Evolutionary conservation across 495 filamentous ascomycete species (phyloP), one percentile per base, ranked within the genome.

Genomic region (Cetradonia linearis): DNA sequence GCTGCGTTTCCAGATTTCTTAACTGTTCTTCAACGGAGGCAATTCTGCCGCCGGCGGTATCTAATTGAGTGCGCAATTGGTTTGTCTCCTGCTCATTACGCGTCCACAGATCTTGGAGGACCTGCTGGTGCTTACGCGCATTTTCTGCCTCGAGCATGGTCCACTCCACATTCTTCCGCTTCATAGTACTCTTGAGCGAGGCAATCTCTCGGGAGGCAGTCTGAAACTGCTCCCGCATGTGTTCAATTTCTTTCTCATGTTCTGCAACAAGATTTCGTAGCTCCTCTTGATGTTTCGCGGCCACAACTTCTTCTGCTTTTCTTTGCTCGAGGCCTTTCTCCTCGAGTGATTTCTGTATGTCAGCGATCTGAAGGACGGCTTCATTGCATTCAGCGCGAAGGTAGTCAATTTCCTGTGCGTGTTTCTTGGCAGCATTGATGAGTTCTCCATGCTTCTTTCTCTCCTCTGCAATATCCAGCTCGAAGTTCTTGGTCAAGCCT

Each of bases 71-170:
- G 14, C 63, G 55, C 10, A 65, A 37, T 10, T 48, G 25, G 18
- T 23, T 33, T 14, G 58, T 46, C 23, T 65, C 63, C n/a, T 65
- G 55, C 38, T 65, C 33, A 16, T 65, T 49, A 14, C 46, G 28
- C 7, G 31, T 9, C 31, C 23, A 48, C 9, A 61, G 40, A 27
- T 56, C 44, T 28, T 28, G 33, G n/a, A 65, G 42, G 36, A 38
- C 42, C 34, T 48, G 40, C 20, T 62, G 54, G 18, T 59, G 31
- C 28, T 54, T 36, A 28, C 14, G 31, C 9, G 59, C 49, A 9
- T 47, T 37, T 13, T 59, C 55, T 47, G 30, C 58, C 37, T 46
- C 33, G 55, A 28, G 34, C 20, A 28, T 55, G 31, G 33, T 31
- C 23, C 2, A 23, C 16, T 37, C 38, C 28, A 55, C 27, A 18